phyloP scores from a whole-genome alignment of 306 rosid species.

The Fragaria iinumae region DNA sequence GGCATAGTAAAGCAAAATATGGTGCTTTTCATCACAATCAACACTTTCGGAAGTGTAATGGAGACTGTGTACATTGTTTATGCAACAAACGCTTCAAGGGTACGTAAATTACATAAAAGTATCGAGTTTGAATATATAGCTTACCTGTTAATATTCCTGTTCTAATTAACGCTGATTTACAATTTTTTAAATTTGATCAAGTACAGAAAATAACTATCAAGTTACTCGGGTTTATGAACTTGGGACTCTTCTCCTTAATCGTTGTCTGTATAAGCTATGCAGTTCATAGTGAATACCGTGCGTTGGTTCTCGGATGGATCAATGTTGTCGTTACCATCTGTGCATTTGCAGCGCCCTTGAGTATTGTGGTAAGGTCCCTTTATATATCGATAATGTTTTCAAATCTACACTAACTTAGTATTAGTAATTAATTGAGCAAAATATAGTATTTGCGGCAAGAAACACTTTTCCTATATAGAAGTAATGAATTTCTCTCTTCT shows the following conservation, averaged over 20 bases:
- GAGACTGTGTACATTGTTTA: constrained; percentile 52
- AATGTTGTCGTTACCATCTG: constrained; percentile 56
- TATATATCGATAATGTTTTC: not conserved
- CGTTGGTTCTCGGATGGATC: constrained; percentile 72
- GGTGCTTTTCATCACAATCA: constrained; percentile 75
- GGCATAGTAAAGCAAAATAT: constrained; percentile 53
- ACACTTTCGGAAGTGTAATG: constrained; percentile 68
- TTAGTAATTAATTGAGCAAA: not conserved
- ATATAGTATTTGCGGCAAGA: not conserved
- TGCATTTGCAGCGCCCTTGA: constrained; percentile 81
- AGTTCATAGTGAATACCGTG: constrained; percentile 37
- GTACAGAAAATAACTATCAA: constrained; percentile 55
- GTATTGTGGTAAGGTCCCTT: constrained; percentile 60
- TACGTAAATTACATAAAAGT: constrained; percentile 9
- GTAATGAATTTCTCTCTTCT: not conserved
- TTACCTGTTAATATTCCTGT: not conserved
- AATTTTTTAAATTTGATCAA: not conserved
- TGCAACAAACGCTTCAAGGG: constrained; percentile 62
- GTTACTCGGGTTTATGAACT: constrained; percentile 52
- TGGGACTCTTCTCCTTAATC: constrained; percentile 52
- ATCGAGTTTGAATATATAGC: not conserved
- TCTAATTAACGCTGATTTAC: too few species aligned
- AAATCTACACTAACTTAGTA: not conserved
- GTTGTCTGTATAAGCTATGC: constrained; percentile 26
- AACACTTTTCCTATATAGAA: not conserved